Base-by-base conservation (phyloP, 148 eudicot species). In the Selenicereus undatus region DNA sequence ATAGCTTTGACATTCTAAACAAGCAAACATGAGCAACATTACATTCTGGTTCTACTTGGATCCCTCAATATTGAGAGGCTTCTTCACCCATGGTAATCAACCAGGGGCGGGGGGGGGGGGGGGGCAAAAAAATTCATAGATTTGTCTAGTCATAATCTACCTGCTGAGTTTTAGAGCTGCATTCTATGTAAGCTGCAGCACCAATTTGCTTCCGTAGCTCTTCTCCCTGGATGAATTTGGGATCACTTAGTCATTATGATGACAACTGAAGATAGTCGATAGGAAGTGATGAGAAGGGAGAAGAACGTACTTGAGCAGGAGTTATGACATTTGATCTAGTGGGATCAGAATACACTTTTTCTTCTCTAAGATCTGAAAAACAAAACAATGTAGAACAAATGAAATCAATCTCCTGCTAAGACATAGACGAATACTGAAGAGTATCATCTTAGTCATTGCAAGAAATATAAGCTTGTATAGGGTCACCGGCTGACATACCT, bases 141-240 rank as follows among this genome's bases (percentile, higher is more conserved):
- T 20, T 13, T 27, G 27, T 32, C 24, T 13, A 51, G 12, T 32
- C 73, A 52, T 62, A 71, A 71, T 81, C 65, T 82, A 93, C 99
- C 98, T 96, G 99, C 83, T 96, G 99, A 76, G 99, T 93, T 87
- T 91, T 93, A 9, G 99, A 96, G 87, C 99, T 96, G 91, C 99
- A 96, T 78, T 96, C 99, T 79, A 96, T 88, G 62, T 96, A 96
- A 81, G 98, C 93, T 29, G 98, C 95, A 71, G 97, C 99, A 56
- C 99, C 99, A 78, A 96, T 94, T 87, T 94, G 99, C 85, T 92
- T 93, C 84, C 99, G 87, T 79, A 96, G 87, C 83, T 96, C 99
- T 86, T 96, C 99, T 30, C 99, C 99, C 99, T 91, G 79, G 30
- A 73, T 12, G 70, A 60, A n/a, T 14, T 51, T 68, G 73, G n/a